Evolutionary conservation across 2,329 filamentous ascomycete genomes (phyloP).

Genomic region (Grosmannia penicillata): DNA sequence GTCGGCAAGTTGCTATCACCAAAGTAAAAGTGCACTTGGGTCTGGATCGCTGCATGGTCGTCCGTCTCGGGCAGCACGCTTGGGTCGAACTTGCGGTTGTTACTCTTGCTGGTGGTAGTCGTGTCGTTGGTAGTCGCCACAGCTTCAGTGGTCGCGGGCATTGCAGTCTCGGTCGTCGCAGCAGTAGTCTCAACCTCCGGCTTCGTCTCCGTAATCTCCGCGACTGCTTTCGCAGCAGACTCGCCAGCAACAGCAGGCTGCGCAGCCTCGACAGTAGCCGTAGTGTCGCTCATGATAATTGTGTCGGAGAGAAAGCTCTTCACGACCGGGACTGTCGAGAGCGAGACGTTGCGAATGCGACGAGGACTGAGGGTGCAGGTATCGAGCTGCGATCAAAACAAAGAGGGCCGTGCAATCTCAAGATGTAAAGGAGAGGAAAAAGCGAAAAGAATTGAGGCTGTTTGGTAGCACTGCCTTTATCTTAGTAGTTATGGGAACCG

Average conservation of each 20-base stretch:
- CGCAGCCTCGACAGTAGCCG: conserved; percentile 11
- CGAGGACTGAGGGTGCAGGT: no score
- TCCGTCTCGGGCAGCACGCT: conserved; percentile 53
- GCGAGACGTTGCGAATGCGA: no score
- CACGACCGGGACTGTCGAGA: no score
- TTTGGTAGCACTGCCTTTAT: background rate
- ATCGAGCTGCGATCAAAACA: no score
- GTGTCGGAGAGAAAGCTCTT: background rate
- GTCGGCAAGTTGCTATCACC: conserved; percentile 77
- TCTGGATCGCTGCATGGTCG: conserved; percentile 68
- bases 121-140: no score
- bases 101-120: conserved; percentile 12
- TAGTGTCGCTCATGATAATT: conserved; percentile 12
- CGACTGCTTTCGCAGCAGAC: conserved; percentile 11
- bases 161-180: conserved; percentile 17
- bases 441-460: background rate
- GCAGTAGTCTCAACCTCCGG: conserved; percentile 12
- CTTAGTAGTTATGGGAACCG: background rate
- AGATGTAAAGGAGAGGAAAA: background rate
- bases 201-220: conserved; percentile 17
- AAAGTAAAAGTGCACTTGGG: conserved; percentile 94
- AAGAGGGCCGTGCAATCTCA: no score
- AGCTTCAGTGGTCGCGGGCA: conserved; percentile 15
- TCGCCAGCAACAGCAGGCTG: conserved; percentile 9
- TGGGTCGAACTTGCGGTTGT: conserved; percentile 56